Base-by-base conservation (phyloP, 257 asterid genomes). In the Solanum dulcamara region DNA sequence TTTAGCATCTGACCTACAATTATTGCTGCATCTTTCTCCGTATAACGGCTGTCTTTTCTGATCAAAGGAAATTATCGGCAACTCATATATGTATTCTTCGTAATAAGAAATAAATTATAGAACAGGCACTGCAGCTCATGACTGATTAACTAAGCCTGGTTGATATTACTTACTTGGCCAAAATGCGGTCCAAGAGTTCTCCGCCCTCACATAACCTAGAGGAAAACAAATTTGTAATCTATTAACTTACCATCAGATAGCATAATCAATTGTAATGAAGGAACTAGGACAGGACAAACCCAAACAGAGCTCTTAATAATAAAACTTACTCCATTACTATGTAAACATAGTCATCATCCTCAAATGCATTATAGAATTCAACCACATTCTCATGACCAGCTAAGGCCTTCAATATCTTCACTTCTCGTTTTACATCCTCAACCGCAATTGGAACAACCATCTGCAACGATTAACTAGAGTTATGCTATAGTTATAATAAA, bases 401-500 rank as follows among this genome's bases (percentile, higher is more conserved):
- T 86, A 94, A 89, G 35, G 98, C 98, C 89, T 87, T 91, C 90
- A 94, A 91, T 92, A 94, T 94, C 91, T 94, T 93, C 77, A 94
- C 98, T 89, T 94, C 98, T 68, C 98, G 91, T 90, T 91, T 92
- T 59, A 94, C 98, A 90, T 94, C 98, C 89, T 93, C 98, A 75
- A 94, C 98, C 38, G 98, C 95, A 87, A 94, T 92, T 1, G 98
- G 96, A 88, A 91, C 93, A 86, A 93, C 90, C 98, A 94, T 94
- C 98, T 94, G 90, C 88, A 86, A 85, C 11, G 37, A 50, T 66
- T 68, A 81, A 48, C 18, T 33, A n/a, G 42, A 30, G 81, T 84
- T 50, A 84, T 32, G 81, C 10, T 68, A 79, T 79, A 28, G 44
- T 48, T 28, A 28, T 28, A 28, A 50, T 28, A 28, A 50, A 24